phyloP scores from a whole-genome alignment of 2,329 filamentous ascomycete genomes.

The Alternaria sp. region DNA sequence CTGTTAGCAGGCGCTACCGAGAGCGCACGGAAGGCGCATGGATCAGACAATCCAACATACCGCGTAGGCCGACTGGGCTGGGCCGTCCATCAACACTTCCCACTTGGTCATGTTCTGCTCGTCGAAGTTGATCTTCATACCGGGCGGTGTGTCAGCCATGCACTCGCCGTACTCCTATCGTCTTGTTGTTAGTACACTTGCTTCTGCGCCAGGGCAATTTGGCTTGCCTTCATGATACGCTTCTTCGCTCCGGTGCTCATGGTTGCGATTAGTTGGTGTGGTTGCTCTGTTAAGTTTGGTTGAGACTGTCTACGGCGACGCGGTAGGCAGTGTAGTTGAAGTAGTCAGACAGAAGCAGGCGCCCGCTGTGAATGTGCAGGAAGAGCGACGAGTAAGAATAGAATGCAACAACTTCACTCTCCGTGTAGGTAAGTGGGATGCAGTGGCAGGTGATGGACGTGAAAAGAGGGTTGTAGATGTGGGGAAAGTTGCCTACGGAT shows the following conservation, averaged over 20 bases:
- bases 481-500: conserved; percentile 24
- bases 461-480: conserved; percentile 21
- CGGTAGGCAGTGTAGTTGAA: background rate
- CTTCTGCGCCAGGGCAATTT: background rate
- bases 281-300: conserved; percentile 1
- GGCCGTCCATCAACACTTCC: conserved; percentile 73
- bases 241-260: conserved; percentile 55
- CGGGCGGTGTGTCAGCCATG: conserved; percentile 45
- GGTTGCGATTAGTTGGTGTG: conserved; percentile 22
- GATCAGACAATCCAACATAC: conserved; percentile 55
- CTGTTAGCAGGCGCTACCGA: conserved; percentile 18
- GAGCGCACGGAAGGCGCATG: conserved; percentile 4
- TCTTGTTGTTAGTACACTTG: conserved; percentile 24
- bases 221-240: conserved; percentile 56
- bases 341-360: conserved; percentile 1
- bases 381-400: background rate
- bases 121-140: conserved; percentile 58
- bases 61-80: conserved; percentile 70
- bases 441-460: conserved; percentile 12
- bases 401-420: conserved; percentile 6
- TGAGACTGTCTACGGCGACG: conserved; percentile 16
- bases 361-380: background rate
- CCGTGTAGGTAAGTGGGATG: conserved; percentile 4
- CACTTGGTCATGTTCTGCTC: conserved; percentile 74
- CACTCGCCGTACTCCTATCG: conserved; percentile 50